Conservation (phyloP, 108 stramenopile genomes). For the Cylindrotheca closterium region DNA sequence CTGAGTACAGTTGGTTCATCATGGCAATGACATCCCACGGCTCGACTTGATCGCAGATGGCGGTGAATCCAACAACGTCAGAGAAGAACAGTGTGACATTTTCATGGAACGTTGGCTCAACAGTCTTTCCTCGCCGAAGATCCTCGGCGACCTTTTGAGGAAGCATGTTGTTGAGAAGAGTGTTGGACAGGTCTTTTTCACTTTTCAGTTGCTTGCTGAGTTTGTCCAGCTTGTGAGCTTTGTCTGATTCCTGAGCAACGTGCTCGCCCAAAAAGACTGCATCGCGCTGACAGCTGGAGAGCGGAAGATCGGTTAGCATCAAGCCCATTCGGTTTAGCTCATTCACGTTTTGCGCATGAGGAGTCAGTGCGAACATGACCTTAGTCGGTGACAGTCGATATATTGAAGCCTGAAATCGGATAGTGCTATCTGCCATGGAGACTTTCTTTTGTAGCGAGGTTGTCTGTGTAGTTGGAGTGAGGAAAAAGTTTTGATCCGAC, state of each 20-base stretch:
- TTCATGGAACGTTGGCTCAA: no score
- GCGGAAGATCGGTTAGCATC: conserved; percentile 44
- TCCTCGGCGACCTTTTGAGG: no score
- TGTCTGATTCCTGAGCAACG: conserved; percentile 26
- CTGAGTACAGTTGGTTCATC: conserved; percentile 42
- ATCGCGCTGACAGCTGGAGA: no score
- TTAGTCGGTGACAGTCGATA: conserved; percentile 7
- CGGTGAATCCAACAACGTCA: no score
- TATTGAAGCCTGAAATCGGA: conserved; percentile 33
- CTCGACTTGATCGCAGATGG: conserved; percentile 29
- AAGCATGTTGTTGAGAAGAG: conserved; percentile 33
- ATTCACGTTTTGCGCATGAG: conserved; percentile 39
- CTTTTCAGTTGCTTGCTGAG: conserved; percentile 26
- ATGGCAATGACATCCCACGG: no score
- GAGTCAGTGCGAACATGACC: conserved; percentile 39
- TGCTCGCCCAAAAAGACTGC: conserved; percentile 47
- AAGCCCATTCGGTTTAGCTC: conserved; percentile 39
- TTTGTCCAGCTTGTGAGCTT: no score
- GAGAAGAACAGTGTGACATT: no score
- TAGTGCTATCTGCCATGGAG: no score
- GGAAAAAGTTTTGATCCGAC: conserved; percentile 37
- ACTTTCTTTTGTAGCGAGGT: no score
- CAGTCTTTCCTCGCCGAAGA: conserved; percentile 23
- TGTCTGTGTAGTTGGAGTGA: conserved; percentile 9
- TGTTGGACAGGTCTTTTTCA: conserved; percentile 38